These are phyloP conservation scores for Neonothopanus nambi DNA, from an alignment of 1,284 basidiomycete genomes.

Conservation along the genomic window DNA sequence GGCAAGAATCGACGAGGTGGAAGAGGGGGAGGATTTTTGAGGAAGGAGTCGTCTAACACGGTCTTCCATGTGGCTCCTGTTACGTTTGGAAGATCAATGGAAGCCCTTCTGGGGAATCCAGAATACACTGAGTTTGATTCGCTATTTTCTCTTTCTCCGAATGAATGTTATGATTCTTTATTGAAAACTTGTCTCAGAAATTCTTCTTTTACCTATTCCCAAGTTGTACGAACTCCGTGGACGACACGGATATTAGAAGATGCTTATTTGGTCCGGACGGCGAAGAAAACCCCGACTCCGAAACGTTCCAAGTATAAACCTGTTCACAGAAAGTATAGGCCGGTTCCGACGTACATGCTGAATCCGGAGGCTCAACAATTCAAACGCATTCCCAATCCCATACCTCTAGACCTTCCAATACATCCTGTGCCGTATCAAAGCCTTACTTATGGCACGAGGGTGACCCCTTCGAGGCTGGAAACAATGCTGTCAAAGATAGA, in stretches of 20 bases:
- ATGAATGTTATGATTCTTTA: slow-evolving; percentile 17
- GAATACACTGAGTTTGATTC: slow-evolving; percentile 18
- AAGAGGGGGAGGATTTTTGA: slow-evolving; percentile 17
- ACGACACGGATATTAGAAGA: not conserved
- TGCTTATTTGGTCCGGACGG: not conserved
- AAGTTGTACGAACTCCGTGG: not conserved
- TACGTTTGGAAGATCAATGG: slow-evolving; percentile 20
- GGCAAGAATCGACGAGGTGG: slow-evolving; percentile 1
- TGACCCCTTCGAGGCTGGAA: slow-evolving; percentile 21
- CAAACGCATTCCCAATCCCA: slow-evolving; percentile 22
- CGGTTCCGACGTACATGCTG: slow-evolving; percentile 32
- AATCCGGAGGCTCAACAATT: slow-evolving; percentile 26
- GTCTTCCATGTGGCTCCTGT: slow-evolving; percentile 15
- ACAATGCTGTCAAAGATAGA: slow-evolving; percentile 18
- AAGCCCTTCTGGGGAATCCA: slow-evolving; percentile 17
- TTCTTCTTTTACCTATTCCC: not conserved
- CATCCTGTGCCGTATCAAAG: slow-evolving; percentile 16
- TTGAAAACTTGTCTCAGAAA: not conserved
- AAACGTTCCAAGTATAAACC: slow-evolving; percentile 31
- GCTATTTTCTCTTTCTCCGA: slow-evolving; percentile 16
- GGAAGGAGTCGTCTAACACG: slow-evolving; percentile 12
- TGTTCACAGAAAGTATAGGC: slow-evolving; percentile 29
- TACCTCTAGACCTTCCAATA: slow-evolving; percentile 22
- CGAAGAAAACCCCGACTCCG: not conserved
- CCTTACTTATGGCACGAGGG: slow-evolving; percentile 16